phyloP scores from a whole-genome alignment of 116 monocot genomes.

The Iris pallida region DNA sequence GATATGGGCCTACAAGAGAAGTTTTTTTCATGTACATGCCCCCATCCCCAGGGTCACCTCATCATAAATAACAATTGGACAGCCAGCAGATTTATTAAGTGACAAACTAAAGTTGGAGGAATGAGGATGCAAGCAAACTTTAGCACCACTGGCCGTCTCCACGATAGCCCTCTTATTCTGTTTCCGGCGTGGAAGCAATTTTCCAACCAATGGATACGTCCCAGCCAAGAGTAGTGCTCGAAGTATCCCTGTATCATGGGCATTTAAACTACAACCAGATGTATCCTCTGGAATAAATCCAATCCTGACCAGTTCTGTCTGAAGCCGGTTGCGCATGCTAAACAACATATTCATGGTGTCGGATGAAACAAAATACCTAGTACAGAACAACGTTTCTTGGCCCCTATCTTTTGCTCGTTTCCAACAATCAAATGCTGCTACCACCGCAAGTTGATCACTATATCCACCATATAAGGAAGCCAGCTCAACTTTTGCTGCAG shows the following conservation, averaged over 20 bases:
- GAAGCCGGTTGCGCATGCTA: slow-evolving; percentile 80
- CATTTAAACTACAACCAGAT: slow-evolving; percentile 68
- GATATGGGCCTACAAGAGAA: slow-evolving; percentile 67
- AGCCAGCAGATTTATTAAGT: slow-evolving; percentile 35
- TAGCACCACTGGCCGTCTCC: slow-evolving; percentile 70
- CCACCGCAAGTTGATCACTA: slow-evolving; percentile 85
- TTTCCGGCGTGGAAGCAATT: slow-evolving; percentile 47
- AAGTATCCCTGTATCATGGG: slow-evolving; percentile 75
- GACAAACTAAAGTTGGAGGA: slow-evolving; percentile 68
- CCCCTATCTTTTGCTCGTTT: slow-evolving; percentile 59
- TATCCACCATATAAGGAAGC: slow-evolving; percentile 86
- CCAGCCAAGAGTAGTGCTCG: slow-evolving; percentile 78
- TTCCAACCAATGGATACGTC: slow-evolving; percentile 83
- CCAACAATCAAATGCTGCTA: slow-evolving; percentile 95
- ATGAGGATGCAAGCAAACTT: slow-evolving; percentile 76
- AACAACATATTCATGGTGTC: slow-evolving; percentile 79
- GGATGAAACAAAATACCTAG: slow-evolving; percentile 72
- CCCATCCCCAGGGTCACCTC: slow-evolving; percentile 83
- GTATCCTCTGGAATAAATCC: slow-evolving; percentile 72
- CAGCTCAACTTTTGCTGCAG: slow-evolving; percentile 60
- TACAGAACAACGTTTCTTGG: slow-evolving; percentile 68
- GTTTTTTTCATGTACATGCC: slow-evolving; percentile 71
- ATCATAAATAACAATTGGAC: slow-evolving; percentile 69
- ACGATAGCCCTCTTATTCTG: slow-evolving; percentile 49
- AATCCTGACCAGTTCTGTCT: slow-evolving; percentile 54